phyloP scores from a whole-genome alignment of 2,329 filamentous ascomycete genomes.

The Pseudogymnoascus sp. region DNA sequence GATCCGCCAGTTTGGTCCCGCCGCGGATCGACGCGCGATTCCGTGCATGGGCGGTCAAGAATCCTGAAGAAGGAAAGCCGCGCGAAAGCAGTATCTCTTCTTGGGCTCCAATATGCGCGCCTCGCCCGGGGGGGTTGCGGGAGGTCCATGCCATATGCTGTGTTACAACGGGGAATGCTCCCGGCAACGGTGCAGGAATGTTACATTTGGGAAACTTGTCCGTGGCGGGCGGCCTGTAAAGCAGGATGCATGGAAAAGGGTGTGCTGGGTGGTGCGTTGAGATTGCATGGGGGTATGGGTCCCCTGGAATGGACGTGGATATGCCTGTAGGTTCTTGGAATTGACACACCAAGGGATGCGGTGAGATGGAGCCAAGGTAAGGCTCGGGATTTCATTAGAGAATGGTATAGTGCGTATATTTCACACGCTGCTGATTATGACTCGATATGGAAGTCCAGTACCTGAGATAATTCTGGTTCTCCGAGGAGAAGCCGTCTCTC shows the following conservation, averaged over 20 bases:
- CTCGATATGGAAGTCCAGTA: neutral
- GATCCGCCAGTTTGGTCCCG: conserved; percentile 4
- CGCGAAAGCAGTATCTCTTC: neutral
- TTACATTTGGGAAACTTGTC: neutral
- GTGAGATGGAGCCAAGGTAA: neutral
- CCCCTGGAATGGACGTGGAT: neutral
- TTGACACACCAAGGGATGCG: neutral
- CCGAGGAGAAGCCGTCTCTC: neutral
- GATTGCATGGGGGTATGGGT: neutral
- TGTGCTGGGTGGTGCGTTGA: neutral
- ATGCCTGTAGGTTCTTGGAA: neutral
- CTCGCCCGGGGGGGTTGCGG: neutral
- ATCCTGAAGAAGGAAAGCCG: neutral
- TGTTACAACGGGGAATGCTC: neutral
- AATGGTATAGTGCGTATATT: neutral
- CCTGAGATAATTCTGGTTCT: neutral
- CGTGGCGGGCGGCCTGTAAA: neutral
- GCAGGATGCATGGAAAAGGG: neutral
- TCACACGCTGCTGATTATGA: neutral
- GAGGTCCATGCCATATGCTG: neutral
- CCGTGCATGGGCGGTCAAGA: neutral
- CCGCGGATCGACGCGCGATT: neutral
- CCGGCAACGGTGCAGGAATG: neutral
- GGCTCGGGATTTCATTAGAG: neutral
- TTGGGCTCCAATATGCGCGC: neutral